Evolutionary conservation across 2,329 filamentous ascomycete genomes (phyloP), one percentile per base, ranked within the genome.

Genomic region (Camillea tinctor): DNA sequence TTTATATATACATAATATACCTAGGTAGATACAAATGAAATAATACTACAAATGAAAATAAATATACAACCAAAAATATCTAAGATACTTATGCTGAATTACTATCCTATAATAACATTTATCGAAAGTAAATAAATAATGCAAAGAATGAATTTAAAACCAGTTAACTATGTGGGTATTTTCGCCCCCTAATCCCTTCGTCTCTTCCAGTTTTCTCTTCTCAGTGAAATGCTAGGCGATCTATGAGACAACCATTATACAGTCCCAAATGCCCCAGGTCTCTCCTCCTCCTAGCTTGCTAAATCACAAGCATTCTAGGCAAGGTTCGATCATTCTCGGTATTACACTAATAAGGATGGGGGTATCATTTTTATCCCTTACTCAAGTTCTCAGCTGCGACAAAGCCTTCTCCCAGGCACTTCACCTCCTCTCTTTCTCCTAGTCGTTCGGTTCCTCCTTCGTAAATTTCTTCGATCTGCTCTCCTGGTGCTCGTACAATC

Each of bases 381-480:
- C 36, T 44, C 36, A 44, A 15, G 36, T 44, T 44, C 17, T 11
- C 36, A 44, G 17, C 13, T 44, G 36, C 11, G 36, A 15, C 11
- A 11, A 44, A 44, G 36, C 36, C 36, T 44, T 44, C 36, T 44
- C 36, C 36, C 13, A 44, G 36, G 6, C 15, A 17, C 36, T 44
- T 26, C 20, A 9, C 40, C 21, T 54, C 54, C 2, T 30, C 26
- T 30, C 26, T 30, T 9, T 30, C 26, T 30, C 26, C 26, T 30
- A 9, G 26, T 30, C 40, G 54, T 19, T 53, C 66, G n/a, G 23
- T 60, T 26, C 64, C 69, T 8, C 40, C 66, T 58, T 74, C 72
- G 40, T 71, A 74, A 19, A 74, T 73, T 54, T 74, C 72, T 55
- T 74, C 72, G 19, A 74, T 63, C 56, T 61, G 71, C 62, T 73